Evolutionary conservation across 768 basidiomycete genomes (phyloP).

Genomic region (Hysterangium stoloniferum): DNA sequence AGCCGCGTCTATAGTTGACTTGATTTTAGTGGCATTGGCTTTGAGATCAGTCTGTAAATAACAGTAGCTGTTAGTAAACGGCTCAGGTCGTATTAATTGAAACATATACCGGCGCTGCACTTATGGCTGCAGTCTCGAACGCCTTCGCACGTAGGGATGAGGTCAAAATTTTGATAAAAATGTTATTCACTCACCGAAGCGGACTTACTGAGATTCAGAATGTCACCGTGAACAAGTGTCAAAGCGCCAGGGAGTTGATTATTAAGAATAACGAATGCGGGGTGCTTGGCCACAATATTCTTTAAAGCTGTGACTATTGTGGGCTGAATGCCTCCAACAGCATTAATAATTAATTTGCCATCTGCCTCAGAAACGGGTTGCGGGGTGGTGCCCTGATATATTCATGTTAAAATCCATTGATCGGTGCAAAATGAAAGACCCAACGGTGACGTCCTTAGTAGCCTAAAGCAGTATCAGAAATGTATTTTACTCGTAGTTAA

Average conservation of each 20-base stretch:
- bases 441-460: neutral
- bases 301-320: neutral
- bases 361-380: neutral
- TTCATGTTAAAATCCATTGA: neutral
- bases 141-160: slow-evolving; percentile 5
- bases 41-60: neutral
- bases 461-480: neutral
- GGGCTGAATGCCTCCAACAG: neutral
- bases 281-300: neutral
- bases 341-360: neutral
- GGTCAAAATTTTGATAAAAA: neutral
- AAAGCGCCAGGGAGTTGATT: neutral
- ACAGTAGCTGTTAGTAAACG: neutral
- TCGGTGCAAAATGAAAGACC: neutral
- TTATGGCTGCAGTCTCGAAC: neutral
- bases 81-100: neutral
- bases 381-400: neutral
- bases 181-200: neutral
- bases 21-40: neutral
- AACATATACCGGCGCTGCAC: neutral
- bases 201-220: neutral
- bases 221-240: neutral
- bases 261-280: neutral
- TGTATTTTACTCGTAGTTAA: neutral
- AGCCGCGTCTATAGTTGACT: neutral